Evolutionary conservation across 2,329 filamentous ascomycete genomes (phyloP).

Genomic region (Ascomycota sp.): DNA sequence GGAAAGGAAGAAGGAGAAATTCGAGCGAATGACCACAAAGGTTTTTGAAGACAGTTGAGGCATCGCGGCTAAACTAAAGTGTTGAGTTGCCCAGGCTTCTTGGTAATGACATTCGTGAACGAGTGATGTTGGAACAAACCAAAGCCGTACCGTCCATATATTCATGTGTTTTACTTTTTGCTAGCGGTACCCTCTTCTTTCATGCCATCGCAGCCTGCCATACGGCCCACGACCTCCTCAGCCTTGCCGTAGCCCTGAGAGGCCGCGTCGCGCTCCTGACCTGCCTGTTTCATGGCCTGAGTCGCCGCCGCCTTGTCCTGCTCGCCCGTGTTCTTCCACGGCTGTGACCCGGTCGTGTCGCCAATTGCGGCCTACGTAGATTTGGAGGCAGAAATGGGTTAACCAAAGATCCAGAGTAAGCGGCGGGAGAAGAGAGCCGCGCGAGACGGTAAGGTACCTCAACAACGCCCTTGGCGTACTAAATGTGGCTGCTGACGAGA

Average conservation of each 20-base stretch:
- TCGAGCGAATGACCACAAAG: too few relatives aligned
- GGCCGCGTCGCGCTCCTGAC: slow-evolving; percentile 31
- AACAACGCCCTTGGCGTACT: slow-evolving; percentile 48
- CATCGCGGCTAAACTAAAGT: too few relatives aligned
- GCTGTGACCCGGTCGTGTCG: slow-evolving; percentile 35
- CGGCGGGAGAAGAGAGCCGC: too few relatives aligned
- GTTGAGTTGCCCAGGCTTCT: too few relatives aligned
- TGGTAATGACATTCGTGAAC: too few relatives aligned
- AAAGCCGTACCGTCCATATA: too few relatives aligned
- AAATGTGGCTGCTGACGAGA: slow-evolving; percentile 41
- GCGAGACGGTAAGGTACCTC: slow-evolving; percentile 39
- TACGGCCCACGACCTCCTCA: slow-evolving; percentile 43
- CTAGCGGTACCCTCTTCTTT: slow-evolving; percentile 37
- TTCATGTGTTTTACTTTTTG: slow-evolving; percentile 13
- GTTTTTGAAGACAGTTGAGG: too few relatives aligned
- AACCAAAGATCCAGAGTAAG: too few relatives aligned
- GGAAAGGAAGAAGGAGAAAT: too few relatives aligned
- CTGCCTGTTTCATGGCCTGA: slow-evolving; percentile 39
- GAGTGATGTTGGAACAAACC: too few relatives aligned
- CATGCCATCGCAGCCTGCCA: slow-evolving; percentile 51
- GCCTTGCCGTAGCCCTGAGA: slow-evolving; percentile 36
- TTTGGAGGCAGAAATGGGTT: not conserved
- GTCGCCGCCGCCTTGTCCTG: slow-evolving; percentile 43
- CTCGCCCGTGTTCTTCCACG: slow-evolving; percentile 43
- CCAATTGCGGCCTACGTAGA: slow-evolving; percentile 34